Conservation (phyloP, 345 rosid species). For the Aquilaria malaccensis region DNA sequence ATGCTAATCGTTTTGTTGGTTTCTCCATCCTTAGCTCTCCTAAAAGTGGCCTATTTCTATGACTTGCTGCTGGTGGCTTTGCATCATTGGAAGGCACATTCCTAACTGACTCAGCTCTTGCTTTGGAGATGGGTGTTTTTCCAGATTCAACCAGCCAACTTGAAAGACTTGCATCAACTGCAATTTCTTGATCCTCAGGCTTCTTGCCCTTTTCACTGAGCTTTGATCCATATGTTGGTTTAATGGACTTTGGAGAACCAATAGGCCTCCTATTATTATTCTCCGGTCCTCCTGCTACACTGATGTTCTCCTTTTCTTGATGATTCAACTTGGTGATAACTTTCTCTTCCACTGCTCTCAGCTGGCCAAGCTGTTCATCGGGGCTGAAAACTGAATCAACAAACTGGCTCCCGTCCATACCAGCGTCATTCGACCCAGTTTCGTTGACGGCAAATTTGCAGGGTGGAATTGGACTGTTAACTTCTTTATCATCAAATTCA, state of each 20-base stretch:
- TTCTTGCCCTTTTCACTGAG: slow-evolving; percentile 11
- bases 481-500: slow-evolving; percentile 32
- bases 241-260: no score
- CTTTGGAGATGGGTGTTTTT: slow-evolving; percentile 27
- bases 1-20: slow-evolving; percentile 26
- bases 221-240: slow-evolving; percentile 1
- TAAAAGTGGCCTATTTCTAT: slow-evolving; percentile 27
- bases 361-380: slow-evolving; percentile 36
- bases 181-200: slow-evolving; percentile 22
- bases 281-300: slow-evolving; percentile 21
- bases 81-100: slow-evolving; percentile 27
- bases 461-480: slow-evolving; percentile 26
- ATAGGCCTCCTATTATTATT: background rate
- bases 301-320: slow-evolving; percentile 40
- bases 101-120: slow-evolving; percentile 26
- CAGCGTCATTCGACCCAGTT: slow-evolving; percentile 13
- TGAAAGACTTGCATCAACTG: slow-evolving; percentile 59
- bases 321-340: slow-evolving; percentile 19
- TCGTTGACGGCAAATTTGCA: slow-evolving; percentile 9
- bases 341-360: slow-evolving; percentile 34
- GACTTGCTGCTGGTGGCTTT: slow-evolving; percentile 25
- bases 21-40: slow-evolving; percentile 34
- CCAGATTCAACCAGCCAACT: slow-evolving; percentile 52
- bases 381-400: slow-evolving; percentile 44
- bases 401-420: slow-evolving; percentile 21